A percentile compares a stretch with the other conserved stretches of the same genome.
phyloP scores from a whole-genome alignment of 495 filamentous ascomycete species.

The Bryoglossum gracile region DNA sequence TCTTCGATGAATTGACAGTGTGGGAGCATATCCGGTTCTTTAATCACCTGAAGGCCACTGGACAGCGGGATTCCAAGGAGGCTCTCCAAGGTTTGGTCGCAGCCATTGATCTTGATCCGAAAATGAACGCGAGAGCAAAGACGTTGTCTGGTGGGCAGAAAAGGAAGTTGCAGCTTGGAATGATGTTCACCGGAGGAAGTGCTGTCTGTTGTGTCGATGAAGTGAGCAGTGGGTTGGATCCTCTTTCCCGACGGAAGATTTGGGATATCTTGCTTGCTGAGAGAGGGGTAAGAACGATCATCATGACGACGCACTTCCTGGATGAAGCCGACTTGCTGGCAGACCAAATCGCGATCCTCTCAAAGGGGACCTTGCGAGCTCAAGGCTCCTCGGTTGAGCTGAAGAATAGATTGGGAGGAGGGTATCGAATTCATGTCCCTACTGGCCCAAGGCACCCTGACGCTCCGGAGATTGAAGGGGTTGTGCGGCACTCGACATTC shows the following conservation, averaged over 20 bases:
- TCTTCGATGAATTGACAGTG: slow-evolving; percentile 80
- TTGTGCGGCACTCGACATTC: slow-evolving; percentile 49
- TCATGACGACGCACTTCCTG: slow-evolving; percentile 80
- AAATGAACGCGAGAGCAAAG: slow-evolving; percentile 54
- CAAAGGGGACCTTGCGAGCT: slow-evolving; percentile 61
- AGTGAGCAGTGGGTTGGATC: slow-evolving; percentile 76
- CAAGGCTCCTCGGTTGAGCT: slow-evolving; percentile 72
- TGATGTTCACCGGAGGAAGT: slow-evolving; percentile 86
- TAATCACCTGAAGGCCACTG: slow-evolving; percentile 62
- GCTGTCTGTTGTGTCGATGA: slow-evolving; percentile 85
- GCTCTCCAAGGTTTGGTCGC: slow-evolving; percentile 52
- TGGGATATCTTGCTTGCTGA: slow-evolving; percentile 85
- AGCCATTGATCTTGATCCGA: slow-evolving; percentile 62
- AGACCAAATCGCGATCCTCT: slow-evolving; percentile 71
- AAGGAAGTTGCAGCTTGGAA: slow-evolving; percentile 82
- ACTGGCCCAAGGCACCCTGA: slow-evolving; percentile 38
- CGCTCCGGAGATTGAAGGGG: slow-evolving; percentile 46
- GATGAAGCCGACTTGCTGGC: slow-evolving; percentile 73
- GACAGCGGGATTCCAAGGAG: slow-evolving; percentile 41
- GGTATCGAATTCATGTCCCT: slow-evolving; percentile 68
- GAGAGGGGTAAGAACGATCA: slow-evolving; percentile 67
- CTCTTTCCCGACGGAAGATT: slow-evolving; percentile 71
- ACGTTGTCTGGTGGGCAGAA: slow-evolving; percentile 85
- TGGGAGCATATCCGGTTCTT: slow-evolving; percentile 75
- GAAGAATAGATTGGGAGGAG: slow-evolving; percentile 60